Conservation (phyloP, 805 yeast genomes). For the Starmerella bombicola region DNA sequence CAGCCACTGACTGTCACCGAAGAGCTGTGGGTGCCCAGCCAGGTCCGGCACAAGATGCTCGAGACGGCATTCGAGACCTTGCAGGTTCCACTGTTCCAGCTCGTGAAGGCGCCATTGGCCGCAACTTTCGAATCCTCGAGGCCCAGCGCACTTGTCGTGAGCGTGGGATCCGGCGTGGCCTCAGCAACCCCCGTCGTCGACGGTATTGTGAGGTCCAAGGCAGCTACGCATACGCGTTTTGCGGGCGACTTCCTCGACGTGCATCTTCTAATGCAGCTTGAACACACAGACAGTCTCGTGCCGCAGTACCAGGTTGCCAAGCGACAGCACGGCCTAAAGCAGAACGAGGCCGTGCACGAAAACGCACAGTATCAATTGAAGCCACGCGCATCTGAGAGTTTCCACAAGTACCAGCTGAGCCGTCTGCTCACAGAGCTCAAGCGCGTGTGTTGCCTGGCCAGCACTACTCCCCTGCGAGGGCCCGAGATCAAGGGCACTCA, state of each 20-base stretch:
- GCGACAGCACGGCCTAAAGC: constrained; percentile 22
- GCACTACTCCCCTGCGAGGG: constrained; percentile 16
- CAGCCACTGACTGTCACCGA: constrained; percentile 78
- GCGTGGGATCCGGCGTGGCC: constrained; percentile 65
- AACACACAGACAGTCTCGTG: constrained; percentile 28
- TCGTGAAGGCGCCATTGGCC: constrained; percentile 72
- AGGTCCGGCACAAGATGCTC: constrained; percentile 53
- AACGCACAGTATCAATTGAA: constrained; percentile 2
- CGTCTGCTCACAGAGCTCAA: constrained; percentile 59
- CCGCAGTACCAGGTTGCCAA: constrained; percentile 31
- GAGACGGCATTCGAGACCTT: constrained; percentile 59
- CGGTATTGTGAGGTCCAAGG: constrained; percentile 27
- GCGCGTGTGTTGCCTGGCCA: constrained; percentile 34
- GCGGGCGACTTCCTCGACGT: constrained; percentile 78
- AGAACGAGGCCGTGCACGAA: constrained; percentile 6
- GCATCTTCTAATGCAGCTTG: constrained; percentile 43
- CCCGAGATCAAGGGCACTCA: constrained; percentile 35
- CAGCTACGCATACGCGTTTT: constrained; percentile 51
- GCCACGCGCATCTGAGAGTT: constrained; percentile 27
- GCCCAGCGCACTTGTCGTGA: constrained; percentile 75
- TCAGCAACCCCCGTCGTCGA: constrained; percentile 44
- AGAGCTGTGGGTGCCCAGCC: constrained; percentile 68
- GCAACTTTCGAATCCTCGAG: constrained; percentile 79
- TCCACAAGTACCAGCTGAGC: constrained; percentile 45
- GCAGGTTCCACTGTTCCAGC: constrained; percentile 67